Base-by-base conservation (phyloP, 176 grass and related monocot species). In the Zoysia pacifica region DNA sequence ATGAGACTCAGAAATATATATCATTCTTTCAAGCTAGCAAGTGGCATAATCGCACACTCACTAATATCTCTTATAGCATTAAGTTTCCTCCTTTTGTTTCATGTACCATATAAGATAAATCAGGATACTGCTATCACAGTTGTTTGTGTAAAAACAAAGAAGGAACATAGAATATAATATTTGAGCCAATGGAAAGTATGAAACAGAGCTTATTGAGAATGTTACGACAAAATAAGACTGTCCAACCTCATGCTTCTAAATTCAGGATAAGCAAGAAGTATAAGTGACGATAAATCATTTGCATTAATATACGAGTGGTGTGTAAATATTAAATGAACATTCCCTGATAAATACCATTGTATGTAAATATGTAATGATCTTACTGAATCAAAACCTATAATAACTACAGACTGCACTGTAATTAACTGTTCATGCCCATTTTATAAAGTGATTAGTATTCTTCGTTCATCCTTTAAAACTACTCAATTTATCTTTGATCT, bases 21-120 rank as follows among this genome's bases (percentile, higher is more conserved):
- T 66, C 60, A 54, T 43, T 73, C 43, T 83, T 76, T 82, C 65
- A 50, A 83, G 9, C 40, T 55, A 35, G 41, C 49, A 56, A 71
- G 52, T 63, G 4, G 49, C 38, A 72, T 41, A 14, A 70, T 13
- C 11, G 41, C 6, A 47, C 38, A 14, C 18, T 9, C 7, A 44
- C 11, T 9, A 43, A 48, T 35, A 70, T 18, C 75, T 42, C 4
- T 11, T 60, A 45, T 46, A 69, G 63, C 46, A 68, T n/a, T 72
- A 87, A 13, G 37, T 65, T 65, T 48, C 48, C 40, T 48, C 13
- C 7, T 66, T 79, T 60, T 74, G 18, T 74, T 35, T 12, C 56
- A 72, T 75, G 41, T 47, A n/a, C n/a, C n/a, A 72, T 46, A 77
- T 13, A 43, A 13, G 6, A 1, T 54, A 45, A 4, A 45, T 4